Evolutionary conservation across 2,329 filamentous ascomycete genomes (phyloP).

Genomic region (Pseudogymnoascus sp.): DNA sequence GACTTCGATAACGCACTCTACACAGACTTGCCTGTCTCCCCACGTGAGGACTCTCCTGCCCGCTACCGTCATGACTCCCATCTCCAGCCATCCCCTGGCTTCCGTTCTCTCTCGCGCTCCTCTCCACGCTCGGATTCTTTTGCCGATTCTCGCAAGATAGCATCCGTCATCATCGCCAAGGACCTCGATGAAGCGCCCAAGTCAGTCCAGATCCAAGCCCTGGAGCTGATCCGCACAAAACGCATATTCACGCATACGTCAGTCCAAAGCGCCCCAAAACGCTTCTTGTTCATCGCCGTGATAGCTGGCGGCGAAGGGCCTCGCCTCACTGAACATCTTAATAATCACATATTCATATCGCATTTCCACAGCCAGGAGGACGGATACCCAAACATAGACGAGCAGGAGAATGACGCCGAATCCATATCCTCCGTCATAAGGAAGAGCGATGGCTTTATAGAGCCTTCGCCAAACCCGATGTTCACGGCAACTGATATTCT

Average conservation of each 20-base stretch:
- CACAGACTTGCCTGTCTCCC: slow-evolving; percentile 23
- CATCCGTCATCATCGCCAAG: slow-evolving; percentile 74
- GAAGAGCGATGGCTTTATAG: slow-evolving; percentile 17
- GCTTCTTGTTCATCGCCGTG: slow-evolving; percentile 75
- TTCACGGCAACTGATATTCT: slow-evolving; percentile 27
- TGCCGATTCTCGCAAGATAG: slow-evolving; percentile 49
- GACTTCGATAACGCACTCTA: slow-evolving; percentile 70
- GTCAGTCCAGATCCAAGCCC: slow-evolving; percentile 71
- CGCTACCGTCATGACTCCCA: slow-evolving; percentile 25
- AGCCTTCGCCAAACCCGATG: slow-evolving; percentile 16
- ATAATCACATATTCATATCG: slow-evolving; percentile 80
- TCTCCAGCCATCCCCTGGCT: slow-evolving; percentile 23
- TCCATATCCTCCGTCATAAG: slow-evolving; percentile 27
- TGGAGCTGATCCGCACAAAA: slow-evolving; percentile 69
- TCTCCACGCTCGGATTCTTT: slow-evolving; percentile 27
- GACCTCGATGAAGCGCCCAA: slow-evolving; percentile 67
- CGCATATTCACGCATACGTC: slow-evolving; percentile 69
- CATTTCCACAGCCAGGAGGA: slow-evolving; percentile 70
- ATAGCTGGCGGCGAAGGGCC: slow-evolving; percentile 43
- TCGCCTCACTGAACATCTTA: slow-evolving; percentile 51
- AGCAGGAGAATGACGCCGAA: slow-evolving; percentile 22
- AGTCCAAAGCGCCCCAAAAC: slow-evolving; percentile 64
- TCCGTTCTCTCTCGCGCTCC: slow-evolving; percentile 22
- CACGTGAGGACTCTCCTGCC: slow-evolving; percentile 20
- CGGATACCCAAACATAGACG: slow-evolving; percentile 64